Evolutionary conservation across 2,329 filamentous ascomycete species (phyloP).

Genomic region (Penicillium sp.): DNA sequence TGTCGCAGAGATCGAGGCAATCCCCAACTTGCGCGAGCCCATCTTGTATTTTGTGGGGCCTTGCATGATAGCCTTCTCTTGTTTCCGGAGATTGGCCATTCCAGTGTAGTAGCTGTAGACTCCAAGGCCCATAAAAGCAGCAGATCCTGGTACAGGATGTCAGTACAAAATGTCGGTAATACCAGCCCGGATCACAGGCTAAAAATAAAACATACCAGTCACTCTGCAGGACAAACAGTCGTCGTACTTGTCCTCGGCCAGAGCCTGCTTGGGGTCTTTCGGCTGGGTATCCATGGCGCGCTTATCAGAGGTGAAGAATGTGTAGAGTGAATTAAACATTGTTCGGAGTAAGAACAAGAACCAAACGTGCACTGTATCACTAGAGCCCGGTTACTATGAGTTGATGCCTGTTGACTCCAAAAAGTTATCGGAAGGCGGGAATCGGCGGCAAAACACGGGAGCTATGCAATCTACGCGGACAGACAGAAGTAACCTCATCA

Average conservation of each 20-base stretch:
- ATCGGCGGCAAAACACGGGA: conserved; percentile 35
- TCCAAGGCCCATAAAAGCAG: conserved; percentile 72
- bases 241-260: conserved; percentile 45
- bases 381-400: background rate
- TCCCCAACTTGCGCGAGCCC: conserved; percentile 66
- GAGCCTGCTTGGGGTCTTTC: conserved; percentile 61
- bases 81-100: conserved; percentile 67
- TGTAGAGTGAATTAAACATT: conserved; percentile 1
- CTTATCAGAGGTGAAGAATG: conserved; percentile 48
- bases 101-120: conserved; percentile 77
- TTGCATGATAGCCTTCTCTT: conserved; percentile 61
- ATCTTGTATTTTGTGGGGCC: conserved; percentile 72
- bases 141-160: conserved; percentile 58
- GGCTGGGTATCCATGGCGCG: conserved; percentile 55
- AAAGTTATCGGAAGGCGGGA: conserved; percentile 30
- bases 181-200: background rate
- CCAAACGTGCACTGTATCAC: background rate
- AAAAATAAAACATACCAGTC: conserved; percentile 54
- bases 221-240: conserved; percentile 72
- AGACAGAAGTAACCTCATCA: conserved; percentile 6
- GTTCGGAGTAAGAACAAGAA: background rate
- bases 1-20: conserved; percentile 65
- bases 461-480: conserved; percentile 22
- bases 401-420: conserved; percentile 3
- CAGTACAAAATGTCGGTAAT: conserved; percentile 4